phyloP scores from a whole-genome alignment of 1,284 basidiomycete genomes.

The Blastosporella zonata region DNA sequence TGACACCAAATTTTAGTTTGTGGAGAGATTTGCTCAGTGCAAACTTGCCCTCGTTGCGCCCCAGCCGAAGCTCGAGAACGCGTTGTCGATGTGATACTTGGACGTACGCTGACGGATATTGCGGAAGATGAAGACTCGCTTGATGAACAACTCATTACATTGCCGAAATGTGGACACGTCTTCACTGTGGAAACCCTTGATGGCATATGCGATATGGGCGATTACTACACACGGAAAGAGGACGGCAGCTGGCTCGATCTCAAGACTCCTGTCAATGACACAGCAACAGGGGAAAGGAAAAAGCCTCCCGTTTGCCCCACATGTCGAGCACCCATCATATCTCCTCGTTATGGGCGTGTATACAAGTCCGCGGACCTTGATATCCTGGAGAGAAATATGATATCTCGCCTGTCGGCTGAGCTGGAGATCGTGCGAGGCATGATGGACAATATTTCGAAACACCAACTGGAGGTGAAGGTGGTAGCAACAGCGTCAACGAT shows the following conservation, averaged over 20 bases:
- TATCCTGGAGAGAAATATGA: slow-evolving; percentile 61
- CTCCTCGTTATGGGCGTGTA: slow-evolving; percentile 55
- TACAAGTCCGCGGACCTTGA: slow-evolving; percentile 63
- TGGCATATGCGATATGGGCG: slow-evolving; percentile 48
- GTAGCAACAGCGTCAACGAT: slow-evolving; percentile 3
- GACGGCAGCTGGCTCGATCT: slow-evolving; percentile 42
- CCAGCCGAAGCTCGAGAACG: slow-evolving; percentile 34
- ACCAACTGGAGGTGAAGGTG: slow-evolving; percentile 15
- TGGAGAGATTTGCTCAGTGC: slow-evolving; percentile 60
- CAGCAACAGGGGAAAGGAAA: slow-evolving; percentile 20
- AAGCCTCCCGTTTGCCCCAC: slow-evolving; percentile 53
- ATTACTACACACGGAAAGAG: slow-evolving; percentile 45
- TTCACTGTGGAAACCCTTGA: slow-evolving; percentile 76
- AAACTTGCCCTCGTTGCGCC: slow-evolving; percentile 55
- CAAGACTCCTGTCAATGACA: slow-evolving; percentile 40
- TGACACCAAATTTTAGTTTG: slow-evolving; percentile 44
- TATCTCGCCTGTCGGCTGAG: slow-evolving; percentile 45
- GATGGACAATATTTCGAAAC: slow-evolving; percentile 26
- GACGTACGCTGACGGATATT: slow-evolving; percentile 50
- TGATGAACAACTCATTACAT: slow-evolving; percentile 58
- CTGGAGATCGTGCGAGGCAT: slow-evolving; percentile 30
- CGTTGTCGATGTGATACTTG: slow-evolving; percentile 60
- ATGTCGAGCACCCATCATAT: slow-evolving; percentile 49
- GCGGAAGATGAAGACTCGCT: slow-evolving; percentile 37
- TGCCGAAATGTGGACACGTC: slow-evolving; percentile 57